phyloP scores from a whole-genome alignment of 2,329 filamentous ascomycete species.

The Calonectria honghensis region DNA sequence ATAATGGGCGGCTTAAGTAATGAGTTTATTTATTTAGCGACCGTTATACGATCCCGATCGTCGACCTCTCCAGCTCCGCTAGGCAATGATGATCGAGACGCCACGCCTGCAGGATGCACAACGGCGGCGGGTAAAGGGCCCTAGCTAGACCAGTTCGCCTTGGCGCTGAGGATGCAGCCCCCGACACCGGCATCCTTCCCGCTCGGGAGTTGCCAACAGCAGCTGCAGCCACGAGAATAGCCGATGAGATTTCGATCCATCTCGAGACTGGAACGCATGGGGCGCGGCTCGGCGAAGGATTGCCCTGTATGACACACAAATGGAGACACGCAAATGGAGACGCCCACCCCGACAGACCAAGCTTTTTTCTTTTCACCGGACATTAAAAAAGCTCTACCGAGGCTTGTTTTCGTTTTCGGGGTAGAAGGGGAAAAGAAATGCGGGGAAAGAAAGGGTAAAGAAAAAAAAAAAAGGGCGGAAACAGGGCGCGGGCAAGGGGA shows the following conservation, averaged over 20 bases:
- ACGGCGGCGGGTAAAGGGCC: not conserved
- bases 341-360: not conserved
- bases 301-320: not conserved
- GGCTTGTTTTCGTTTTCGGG: not conserved
- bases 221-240: slow-evolving; percentile 1
- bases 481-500: not conserved
- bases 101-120: slow-evolving; percentile 16
- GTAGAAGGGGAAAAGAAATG: not conserved
- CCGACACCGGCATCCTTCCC: not conserved
- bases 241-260: slow-evolving; percentile 6
- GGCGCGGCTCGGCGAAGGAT: not conserved
- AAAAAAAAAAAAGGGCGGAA: not conserved
- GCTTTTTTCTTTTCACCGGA: slow-evolving; percentile 17
- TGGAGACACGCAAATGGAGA: too few species aligned
- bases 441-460: not conserved
- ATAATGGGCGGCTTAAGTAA: not conserved
- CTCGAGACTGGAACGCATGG: not conserved
- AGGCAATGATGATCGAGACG: slow-evolving; percentile 1
- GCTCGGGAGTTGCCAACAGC: slow-evolving; percentile 11
- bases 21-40: slow-evolving; percentile 7
- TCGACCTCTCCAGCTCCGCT: not conserved
- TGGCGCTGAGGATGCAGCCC: not conserved
- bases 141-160: not conserved
- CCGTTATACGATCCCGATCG: not conserved
- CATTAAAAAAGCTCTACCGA: slow-evolving; percentile 13